phyloP scores from a whole-genome alignment of 192 early-diverging fungal species.

The Gaertneriomyces semiglobifer region DNA sequence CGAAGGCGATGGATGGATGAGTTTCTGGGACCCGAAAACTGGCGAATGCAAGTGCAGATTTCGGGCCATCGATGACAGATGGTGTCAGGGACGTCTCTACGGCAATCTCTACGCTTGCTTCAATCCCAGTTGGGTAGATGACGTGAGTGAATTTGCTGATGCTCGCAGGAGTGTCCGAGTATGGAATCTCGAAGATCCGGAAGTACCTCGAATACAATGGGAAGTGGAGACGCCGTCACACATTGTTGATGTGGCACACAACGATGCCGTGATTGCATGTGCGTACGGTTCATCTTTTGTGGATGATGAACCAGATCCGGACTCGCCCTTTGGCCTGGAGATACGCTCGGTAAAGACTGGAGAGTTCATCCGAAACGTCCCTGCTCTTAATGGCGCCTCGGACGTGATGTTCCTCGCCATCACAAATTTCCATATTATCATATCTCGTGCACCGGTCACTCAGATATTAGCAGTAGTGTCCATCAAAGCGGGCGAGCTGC shows the following conservation, averaged over 20 bases:
- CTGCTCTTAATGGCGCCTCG: background rate
- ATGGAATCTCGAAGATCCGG: slow-evolving; percentile 4
- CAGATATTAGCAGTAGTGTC: slow-evolving; percentile 11
- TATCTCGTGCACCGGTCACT: slow-evolving; percentile 6
- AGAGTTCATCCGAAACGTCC: background rate
- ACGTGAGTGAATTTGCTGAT: background rate
- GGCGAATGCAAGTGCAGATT: background rate
- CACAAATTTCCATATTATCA: slow-evolving; percentile 15
- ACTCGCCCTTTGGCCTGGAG: slow-evolving; percentile 9
- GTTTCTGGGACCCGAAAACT: slow-evolving; percentile 15
- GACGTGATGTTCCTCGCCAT: slow-evolving; percentile 17
- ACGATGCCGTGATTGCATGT: slow-evolving; percentile 15
- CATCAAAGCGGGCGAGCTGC: slow-evolving; percentile 4
- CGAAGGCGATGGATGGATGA: slow-evolving; percentile 20
- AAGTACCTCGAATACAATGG: slow-evolving; percentile 7
- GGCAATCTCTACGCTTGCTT: slow-evolving; percentile 17
- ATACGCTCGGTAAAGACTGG: slow-evolving; percentile 11
- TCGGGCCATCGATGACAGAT: slow-evolving; percentile 20
- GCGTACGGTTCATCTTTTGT: slow-evolving; percentile 15
- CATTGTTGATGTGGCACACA: slow-evolving; percentile 22
- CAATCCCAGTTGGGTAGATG: slow-evolving; percentile 25
- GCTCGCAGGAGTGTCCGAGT: slow-evolving; percentile 11
- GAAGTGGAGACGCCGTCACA: slow-evolving; percentile 4
- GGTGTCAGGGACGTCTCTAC: slow-evolving; percentile 21
- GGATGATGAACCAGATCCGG: background rate